Conservation (phyloP, 2,329 filamentous ascomycete species). For the Ceratocystis diversiconidia region DNA sequence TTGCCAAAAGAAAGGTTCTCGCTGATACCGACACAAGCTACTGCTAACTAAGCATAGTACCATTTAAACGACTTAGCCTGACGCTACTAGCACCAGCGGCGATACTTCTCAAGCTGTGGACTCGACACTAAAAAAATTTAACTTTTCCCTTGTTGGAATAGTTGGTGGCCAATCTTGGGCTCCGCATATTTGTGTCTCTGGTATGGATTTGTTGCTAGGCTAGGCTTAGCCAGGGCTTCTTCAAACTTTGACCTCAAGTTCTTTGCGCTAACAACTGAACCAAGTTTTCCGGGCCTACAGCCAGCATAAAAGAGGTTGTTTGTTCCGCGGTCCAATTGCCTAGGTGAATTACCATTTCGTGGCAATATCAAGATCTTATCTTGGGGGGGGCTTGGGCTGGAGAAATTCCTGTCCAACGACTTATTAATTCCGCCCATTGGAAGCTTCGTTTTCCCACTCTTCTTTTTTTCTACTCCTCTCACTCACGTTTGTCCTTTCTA, state of each 20-base stretch:
- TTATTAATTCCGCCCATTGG: slow-evolving; percentile 1
- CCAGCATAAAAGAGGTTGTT: neutral
- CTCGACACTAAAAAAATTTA: slow-evolving; percentile 1
- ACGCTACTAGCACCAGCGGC: slow-evolving; percentile 6
- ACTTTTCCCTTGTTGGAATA: slow-evolving; percentile 7
- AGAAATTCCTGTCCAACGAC: neutral
- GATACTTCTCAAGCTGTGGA: slow-evolving; percentile 1
- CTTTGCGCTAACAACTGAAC: slow-evolving; percentile 5
- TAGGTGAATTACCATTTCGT: neutral
- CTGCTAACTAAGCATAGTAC: slow-evolving; percentile 1
- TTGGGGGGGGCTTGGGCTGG: neutral
- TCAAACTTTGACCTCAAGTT: neutral
- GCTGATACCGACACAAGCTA: slow-evolving; percentile 3
- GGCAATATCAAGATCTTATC: slow-evolving; percentile 2
- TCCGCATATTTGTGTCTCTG: slow-evolving; percentile 1
- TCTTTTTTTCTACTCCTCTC: slow-evolving; percentile 1
- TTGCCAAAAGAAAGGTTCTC: neutral
- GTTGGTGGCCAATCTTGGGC: slow-evolving; percentile 1
- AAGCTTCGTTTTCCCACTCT: neutral
- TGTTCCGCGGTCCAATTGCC: neutral
- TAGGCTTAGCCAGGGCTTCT: slow-evolving; percentile 7
- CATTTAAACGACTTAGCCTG: neutral
- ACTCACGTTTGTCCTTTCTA: slow-evolving; percentile 10
- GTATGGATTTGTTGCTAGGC: neutral
- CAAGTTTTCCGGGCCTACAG: neutral